Base-by-base conservation (phyloP, 768 basidiomycete species). In the Scleroderma citrinum region DNA sequence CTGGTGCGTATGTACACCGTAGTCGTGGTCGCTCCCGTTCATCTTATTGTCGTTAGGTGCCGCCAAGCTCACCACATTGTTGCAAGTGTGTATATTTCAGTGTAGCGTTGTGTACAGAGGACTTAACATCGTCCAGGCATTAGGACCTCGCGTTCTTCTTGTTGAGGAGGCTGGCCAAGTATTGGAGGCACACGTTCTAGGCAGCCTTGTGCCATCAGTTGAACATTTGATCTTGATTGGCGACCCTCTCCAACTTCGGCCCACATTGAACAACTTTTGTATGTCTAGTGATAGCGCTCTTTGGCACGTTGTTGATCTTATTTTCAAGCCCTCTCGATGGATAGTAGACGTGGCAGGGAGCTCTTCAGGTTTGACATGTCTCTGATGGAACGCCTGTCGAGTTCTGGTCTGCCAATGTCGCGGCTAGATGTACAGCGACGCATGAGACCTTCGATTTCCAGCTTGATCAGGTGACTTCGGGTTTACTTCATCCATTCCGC, bases 161-260 rank as follows among this genome's bases (percentile, higher is more conserved):
- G 82, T 90, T 0, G 87, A 91, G 62, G 88, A 90, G 60, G 87
- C 88, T 0, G 88, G 87, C 0, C 87, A 91, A 64, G 84, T 89
- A 2, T 72, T 90, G 24, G 87, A 90, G 64, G 83, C 87, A 3
- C 87, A 90, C 53, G 73, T 89, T 14, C 62, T 89, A 5, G 77
- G 76, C 3, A 77, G 74, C 32, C 69, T 88, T 1, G 84, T 85
- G 2, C 73, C 75, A 0, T 77, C 81, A 3, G 74, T 89, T 0
- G 75, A 88, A 50, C 87, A 90, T 34, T 68, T 90, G 19, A 87
- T 91, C 49, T 69, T 82, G 37, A 88, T 90, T n/a, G 88, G 88
- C 0, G 88, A 91, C 53, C 88, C 87, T 6, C 70, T 77, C 2
- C 88, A 90, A 64, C 71, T 91, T 2, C 77, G 88, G 1, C 87